Conservation (phyloP, 2,329 filamentous ascomycete genomes). For the Colletotrichum higginsianum region DNA sequence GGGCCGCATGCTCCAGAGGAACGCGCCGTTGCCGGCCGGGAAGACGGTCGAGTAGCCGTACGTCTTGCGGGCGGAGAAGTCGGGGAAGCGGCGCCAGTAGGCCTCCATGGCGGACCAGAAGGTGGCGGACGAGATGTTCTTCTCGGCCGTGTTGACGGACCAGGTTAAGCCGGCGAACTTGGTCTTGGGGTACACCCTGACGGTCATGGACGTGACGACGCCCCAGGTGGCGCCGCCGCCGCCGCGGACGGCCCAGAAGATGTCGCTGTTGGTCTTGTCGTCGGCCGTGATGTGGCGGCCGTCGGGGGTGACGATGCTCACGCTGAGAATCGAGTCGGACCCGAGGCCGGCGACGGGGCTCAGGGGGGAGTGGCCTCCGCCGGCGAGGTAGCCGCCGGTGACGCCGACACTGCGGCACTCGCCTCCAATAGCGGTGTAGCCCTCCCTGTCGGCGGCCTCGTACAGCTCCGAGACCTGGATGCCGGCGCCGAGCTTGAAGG, state of each 20-base stretch:
- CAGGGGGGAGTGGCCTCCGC: conserved; percentile 66
- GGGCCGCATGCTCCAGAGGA: conserved; percentile 50
- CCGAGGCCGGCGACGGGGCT: conserved; percentile 58
- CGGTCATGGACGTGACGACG: conserved; percentile 57
- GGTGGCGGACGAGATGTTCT: conserved; percentile 46
- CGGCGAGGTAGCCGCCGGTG: conserved; percentile 49
- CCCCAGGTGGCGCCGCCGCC: conserved; percentile 62
- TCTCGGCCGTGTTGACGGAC: conserved; percentile 49
- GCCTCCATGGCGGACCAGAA: conserved; percentile 52
- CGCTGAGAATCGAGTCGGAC: conserved; percentile 66
- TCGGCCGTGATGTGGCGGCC: conserved; percentile 60
- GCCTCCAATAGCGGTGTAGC: conserved; percentile 66
- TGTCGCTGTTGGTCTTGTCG: conserved; percentile 58
- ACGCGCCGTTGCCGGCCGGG: conserved; percentile 44
- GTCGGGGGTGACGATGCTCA: conserved; percentile 63
- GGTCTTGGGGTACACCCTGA: conserved; percentile 53
- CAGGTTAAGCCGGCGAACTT: conserved; percentile 53
- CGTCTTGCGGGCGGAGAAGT: conserved; percentile 48
- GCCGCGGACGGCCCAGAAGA: conserved; percentile 66
- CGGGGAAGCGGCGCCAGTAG: conserved; percentile 51
- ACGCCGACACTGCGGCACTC: conserved; percentile 59
- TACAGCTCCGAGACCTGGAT: conserved; percentile 69
- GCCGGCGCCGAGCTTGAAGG: conserved; percentile 69
- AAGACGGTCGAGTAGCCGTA: conserved; percentile 48
- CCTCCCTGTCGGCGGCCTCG: conserved; percentile 61